Percentiles rank a stretch among this genome's conserved stretches.
Evolutionary conservation across 768 basidiomycete genomes (phyloP).

Genomic region (Pisolithus tinctorius): DNA sequence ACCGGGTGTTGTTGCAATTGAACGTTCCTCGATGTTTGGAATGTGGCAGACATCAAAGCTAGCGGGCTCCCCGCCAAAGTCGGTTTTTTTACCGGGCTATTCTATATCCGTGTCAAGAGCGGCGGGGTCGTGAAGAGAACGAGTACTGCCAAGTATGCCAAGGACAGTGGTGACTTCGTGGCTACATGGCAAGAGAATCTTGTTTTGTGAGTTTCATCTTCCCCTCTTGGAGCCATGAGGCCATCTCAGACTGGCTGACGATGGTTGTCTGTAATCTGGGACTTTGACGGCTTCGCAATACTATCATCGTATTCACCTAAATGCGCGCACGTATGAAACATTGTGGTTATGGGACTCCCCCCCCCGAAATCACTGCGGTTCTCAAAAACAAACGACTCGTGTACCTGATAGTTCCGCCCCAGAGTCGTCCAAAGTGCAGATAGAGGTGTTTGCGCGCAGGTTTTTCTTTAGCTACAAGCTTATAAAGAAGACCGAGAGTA

Average conservation of each 20-base stretch:
- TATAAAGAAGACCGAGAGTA: conserved; percentile 29
- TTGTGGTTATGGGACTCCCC: too few species aligned
- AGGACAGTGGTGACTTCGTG: conserved; percentile 21
- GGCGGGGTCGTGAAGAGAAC: conserved; percentile 22
- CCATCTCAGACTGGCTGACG: not conserved
- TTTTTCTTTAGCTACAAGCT: conserved; percentile 28
- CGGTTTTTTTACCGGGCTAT: conserved; percentile 22
- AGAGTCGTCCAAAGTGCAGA: conserved; percentile 27
- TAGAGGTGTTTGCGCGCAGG: conserved; percentile 25
- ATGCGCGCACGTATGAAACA: not conserved
- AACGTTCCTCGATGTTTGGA: not conserved
- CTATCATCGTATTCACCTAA: not conserved
- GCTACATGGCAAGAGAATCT: conserved; percentile 22
- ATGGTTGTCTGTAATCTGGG: not conserved
- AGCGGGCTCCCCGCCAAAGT: conserved; percentile 28
- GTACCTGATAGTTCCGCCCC: conserved; percentile 18
- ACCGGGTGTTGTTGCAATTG: not conserved
- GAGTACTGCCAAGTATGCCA: conserved; percentile 19
- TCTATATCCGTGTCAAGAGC: conserved; percentile 24
- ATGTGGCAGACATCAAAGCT: conserved; percentile 25
- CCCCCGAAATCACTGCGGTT: too few species aligned
- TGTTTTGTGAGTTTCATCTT: conserved; percentile 14
- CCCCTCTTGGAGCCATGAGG: not conserved
- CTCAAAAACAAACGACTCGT: too few species aligned
- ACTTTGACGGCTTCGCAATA: not conserved